Evolutionary conservation across 495 filamentous ascomycete species (phyloP).

Genomic region (Trichocladium uniseriatum): DNA sequence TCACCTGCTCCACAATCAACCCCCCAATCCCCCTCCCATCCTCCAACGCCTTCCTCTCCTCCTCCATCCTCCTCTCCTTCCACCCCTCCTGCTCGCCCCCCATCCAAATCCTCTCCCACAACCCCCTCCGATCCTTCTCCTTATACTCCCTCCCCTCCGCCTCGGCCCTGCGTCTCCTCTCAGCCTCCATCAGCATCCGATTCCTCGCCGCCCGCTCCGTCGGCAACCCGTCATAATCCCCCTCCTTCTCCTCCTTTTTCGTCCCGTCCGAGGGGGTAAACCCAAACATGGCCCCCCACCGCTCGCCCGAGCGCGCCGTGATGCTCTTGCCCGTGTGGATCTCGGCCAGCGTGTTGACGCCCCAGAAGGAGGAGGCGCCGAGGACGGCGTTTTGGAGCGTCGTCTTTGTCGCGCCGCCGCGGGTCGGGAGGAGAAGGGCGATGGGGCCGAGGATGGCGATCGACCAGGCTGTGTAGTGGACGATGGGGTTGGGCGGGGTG

Average conservation of each 20-base stretch:
- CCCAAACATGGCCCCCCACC: conserved; percentile 11
- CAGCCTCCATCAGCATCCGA: conserved; percentile 35
- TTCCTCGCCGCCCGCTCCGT: conserved; percentile 51
- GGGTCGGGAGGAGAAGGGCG: conserved; percentile 66
- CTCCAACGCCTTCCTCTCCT: conserved; percentile 63
- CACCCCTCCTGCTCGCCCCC: conserved; percentile 61
- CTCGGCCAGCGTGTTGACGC: conserved; percentile 54
- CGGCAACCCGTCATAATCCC: conserved; percentile 16
- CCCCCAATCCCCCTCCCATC: conserved; percentile 72
- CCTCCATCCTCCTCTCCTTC: conserved; percentile 59
- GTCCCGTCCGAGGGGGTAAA: background rate
- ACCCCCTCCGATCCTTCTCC: conserved; percentile 21
- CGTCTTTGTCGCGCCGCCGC: conserved; percentile 54
- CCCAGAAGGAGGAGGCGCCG: conserved; percentile 46
- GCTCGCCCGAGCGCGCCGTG: conserved; percentile 19
- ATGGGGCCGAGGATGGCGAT: conserved; percentile 61
- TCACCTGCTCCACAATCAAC: conserved; percentile 76
- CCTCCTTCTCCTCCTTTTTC: conserved; percentile 2
- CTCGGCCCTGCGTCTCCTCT: conserved; percentile 34
- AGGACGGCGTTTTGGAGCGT: conserved; percentile 49
- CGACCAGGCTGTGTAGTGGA: conserved; percentile 51
- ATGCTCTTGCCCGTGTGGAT: conserved; percentile 52
- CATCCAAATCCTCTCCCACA: conserved; percentile 48
- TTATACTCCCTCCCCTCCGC: conserved; percentile 20
- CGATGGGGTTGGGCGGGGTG: conserved; percentile 26